phyloP scores from a whole-genome alignment of 2,329 filamentous ascomycete species.

The Epichloe gansuensis region DNA sequence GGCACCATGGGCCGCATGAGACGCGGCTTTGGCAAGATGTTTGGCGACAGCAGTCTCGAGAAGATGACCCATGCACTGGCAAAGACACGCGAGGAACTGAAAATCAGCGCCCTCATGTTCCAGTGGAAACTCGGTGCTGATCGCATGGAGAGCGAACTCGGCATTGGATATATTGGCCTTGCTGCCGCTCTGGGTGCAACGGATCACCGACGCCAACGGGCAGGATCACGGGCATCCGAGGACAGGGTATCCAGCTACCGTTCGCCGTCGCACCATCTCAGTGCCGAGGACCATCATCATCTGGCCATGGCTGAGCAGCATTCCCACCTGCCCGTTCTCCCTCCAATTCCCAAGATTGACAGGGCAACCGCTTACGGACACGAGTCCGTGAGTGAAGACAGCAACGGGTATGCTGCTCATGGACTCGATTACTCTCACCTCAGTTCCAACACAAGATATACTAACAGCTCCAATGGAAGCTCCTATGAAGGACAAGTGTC shows the following conservation, averaged over 20 bases:
- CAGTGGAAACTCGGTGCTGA: conserved; percentile 50
- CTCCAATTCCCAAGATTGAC: conserved; percentile 4
- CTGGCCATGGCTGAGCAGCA: neutral
- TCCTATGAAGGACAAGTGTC: conserved; percentile 17
- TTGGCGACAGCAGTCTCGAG: conserved; percentile 46
- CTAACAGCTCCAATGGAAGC: conserved; percentile 16
- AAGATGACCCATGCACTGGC: conserved; percentile 44
- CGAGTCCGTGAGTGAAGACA: conserved; percentile 9
- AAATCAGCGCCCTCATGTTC: conserved; percentile 51
- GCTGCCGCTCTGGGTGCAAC: conserved; percentile 45
- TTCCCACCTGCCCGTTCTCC: conserved; percentile 1
- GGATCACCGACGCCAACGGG: conserved; percentile 13
- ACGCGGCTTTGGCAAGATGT: conserved; percentile 50
- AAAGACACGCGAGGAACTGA: conserved; percentile 47
- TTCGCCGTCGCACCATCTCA: conserved; percentile 2
- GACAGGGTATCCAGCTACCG: conserved; percentile 5
- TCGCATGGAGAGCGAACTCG: conserved; percentile 45
- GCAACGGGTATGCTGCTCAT: conserved; percentile 2
- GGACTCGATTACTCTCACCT: conserved; percentile 4
- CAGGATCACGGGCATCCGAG: conserved; percentile 4
- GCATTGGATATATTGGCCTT: conserved; percentile 55
- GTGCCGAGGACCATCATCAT: conserved; percentile 6
- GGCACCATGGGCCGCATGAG: conserved; percentile 45
- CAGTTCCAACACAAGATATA: conserved; percentile 10
- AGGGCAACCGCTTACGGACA: conserved; percentile 3